These are phyloP conservation scores for Hypsizygus marmoreus DNA, from an alignment of 768 basidiomycete genomes.

Conservation along the genomic window DNA sequence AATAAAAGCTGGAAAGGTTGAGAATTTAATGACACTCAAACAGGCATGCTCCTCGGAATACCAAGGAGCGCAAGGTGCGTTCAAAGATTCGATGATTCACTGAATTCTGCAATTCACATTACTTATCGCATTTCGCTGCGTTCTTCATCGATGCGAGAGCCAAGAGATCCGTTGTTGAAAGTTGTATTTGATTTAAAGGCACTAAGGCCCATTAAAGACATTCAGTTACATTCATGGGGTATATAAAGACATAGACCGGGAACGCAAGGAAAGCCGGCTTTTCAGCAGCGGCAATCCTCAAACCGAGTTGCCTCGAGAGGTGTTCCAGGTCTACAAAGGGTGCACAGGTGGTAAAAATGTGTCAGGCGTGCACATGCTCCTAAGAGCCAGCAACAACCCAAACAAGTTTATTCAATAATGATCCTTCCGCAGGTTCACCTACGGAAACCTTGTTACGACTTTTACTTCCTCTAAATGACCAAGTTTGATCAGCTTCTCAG, in stretches of 20 bases:
- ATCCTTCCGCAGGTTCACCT: constrained; percentile 84
- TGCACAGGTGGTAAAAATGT: constrained; percentile 51
- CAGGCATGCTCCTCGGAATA: constrained; percentile 75
- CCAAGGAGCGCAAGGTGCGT: constrained; percentile 78
- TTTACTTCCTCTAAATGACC: constrained; percentile 86
- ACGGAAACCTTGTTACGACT: constrained; percentile 82
- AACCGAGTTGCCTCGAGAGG: constrained; percentile 17
- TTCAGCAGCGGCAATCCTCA: constrained; percentile 8
- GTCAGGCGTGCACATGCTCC: constrained; percentile 38
- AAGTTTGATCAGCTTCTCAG: constrained; percentile 70
- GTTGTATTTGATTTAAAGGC: constrained; percentile 35
- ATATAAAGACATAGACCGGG: constrained; percentile 29
- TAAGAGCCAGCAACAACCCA: constrained; percentile 34
- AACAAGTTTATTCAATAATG: constrained; percentile 50
- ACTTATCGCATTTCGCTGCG: constrained; percentile 80
- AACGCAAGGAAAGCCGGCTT: constrained; percentile 16
- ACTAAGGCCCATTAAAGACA: constrained; percentile 25
- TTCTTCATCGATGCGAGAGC: constrained; percentile 82
- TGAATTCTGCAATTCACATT: constrained; percentile 84
- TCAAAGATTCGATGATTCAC: constrained; percentile 86
- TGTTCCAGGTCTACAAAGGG: constrained; percentile 30
- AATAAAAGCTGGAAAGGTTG: constrained; percentile 41
- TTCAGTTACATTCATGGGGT: constrained; percentile 27
- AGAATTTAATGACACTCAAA: constrained; percentile 72
- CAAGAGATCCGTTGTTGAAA: constrained; percentile 70